Conservation (phyloP, 2,329 filamentous ascomycete species). For the Aureobasidium musti region DNA sequence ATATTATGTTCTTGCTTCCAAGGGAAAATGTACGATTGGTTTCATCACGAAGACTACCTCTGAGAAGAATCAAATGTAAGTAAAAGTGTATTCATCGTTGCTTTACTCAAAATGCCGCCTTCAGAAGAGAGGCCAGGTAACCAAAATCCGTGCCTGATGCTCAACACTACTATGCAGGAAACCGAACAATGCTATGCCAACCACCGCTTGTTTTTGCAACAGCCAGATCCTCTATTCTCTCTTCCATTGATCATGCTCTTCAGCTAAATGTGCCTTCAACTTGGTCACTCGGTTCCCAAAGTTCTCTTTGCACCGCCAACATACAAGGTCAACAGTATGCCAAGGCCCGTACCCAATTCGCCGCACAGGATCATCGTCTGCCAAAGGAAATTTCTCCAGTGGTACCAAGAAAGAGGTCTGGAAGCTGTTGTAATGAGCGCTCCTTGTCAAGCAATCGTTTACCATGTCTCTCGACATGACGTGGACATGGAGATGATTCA, state of each 20-base stretch:
- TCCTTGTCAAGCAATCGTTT: slow-evolving; percentile 70
- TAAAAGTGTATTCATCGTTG: neutral
- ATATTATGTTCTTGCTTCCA: neutral
- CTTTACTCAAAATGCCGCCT: neutral
- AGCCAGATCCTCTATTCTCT: slow-evolving; percentile 49
- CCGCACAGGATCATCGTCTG: slow-evolving; percentile 63
- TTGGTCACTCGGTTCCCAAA: slow-evolving; percentile 74
- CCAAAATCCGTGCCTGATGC: neutral
- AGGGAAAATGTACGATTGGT: neutral
- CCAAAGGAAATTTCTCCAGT: slow-evolving; percentile 77
- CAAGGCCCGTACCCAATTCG: slow-evolving; percentile 60
- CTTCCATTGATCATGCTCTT: slow-evolving; percentile 77
- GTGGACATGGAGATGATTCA: slow-evolving; percentile 91
- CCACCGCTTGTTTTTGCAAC: neutral
- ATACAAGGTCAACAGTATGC: slow-evolving; percentile 66
- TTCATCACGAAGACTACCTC: too few relatives aligned
- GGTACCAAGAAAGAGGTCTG: slow-evolving; percentile 79
- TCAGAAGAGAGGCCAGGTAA: neutral
- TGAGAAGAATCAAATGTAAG: too few relatives aligned
- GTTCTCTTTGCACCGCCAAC: slow-evolving; percentile 78
- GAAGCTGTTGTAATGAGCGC: slow-evolving; percentile 93
- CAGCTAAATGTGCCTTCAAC: slow-evolving; percentile 72
- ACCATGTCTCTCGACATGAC: slow-evolving; percentile 79
- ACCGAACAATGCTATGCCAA: neutral
- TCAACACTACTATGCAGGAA: neutral